These are phyloP conservation scores for Coelastrella sp. DNA, from an alignment of 139 green algal genomes.

Conservation along the genomic window DNA sequence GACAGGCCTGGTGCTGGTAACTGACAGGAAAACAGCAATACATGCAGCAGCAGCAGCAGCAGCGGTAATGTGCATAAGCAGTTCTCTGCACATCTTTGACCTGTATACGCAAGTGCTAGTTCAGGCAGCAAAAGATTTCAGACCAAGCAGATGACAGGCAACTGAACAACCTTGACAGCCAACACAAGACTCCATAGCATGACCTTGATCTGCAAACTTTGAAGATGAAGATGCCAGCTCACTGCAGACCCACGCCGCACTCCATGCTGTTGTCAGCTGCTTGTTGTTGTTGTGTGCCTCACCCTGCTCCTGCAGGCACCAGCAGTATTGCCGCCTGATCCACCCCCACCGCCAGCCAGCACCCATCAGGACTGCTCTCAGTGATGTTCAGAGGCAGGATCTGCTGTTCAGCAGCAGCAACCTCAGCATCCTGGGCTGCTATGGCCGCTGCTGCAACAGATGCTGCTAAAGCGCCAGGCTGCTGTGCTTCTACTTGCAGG, in stretches of 20 bases:
- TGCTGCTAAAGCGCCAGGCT: background rate
- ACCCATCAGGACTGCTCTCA: slow-evolving; percentile 15
- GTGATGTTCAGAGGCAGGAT: slow-evolving; percentile 32
- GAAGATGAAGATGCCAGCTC: no score
- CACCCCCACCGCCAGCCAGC: slow-evolving; percentile 29
- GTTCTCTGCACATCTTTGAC: background rate
- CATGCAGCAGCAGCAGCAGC: background rate
- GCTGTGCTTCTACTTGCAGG: background rate
- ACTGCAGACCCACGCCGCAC: no score
- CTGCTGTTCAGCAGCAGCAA: background rate
- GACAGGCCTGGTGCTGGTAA: slow-evolving; percentile 3
- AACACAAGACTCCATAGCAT: no score
- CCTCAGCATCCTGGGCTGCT: slow-evolving; percentile 4
- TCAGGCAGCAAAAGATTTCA: no score
- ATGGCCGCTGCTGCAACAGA: slow-evolving; percentile 3
- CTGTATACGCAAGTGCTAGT: background rate
- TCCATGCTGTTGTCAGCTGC: no score
- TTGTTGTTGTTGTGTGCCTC: background rate
- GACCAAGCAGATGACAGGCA: no score
- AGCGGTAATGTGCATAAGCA: background rate
- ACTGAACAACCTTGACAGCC: no score
- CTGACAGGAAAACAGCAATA: slow-evolving; percentile 5
- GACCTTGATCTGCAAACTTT: no score
- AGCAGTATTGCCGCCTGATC: background rate
- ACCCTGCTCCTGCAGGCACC: slow-evolving; percentile 32